These are phyloP conservation scores for Inonotus hispidus DNA, from an alignment of 1,284 basidiomycete species.

Conservation along the genomic window DNA sequence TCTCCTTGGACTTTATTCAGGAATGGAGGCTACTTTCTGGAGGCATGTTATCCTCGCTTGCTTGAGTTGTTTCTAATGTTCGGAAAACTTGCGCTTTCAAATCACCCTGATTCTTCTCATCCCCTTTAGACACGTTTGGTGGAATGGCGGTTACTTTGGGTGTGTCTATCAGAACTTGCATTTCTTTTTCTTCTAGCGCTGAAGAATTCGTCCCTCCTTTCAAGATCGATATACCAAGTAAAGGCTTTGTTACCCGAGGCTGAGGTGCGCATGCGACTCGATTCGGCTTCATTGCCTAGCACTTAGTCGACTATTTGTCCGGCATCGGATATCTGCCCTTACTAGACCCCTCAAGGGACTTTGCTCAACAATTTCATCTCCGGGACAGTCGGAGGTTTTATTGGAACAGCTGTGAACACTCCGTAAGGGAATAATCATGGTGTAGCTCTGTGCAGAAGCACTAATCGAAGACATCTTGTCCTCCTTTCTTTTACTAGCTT, in stretches of 20 bases:
- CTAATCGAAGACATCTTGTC: background rate
- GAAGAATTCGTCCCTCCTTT: background rate
- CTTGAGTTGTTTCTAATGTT: background rate
- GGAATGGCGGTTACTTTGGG: constrained; percentile 95
- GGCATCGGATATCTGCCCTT: background rate
- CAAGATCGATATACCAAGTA: constrained; percentile 77
- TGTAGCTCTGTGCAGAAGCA: background rate
- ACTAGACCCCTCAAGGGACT: constrained; percentile 62
- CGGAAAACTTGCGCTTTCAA: too few relatives aligned
- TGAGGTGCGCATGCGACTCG: constrained; percentile 43
- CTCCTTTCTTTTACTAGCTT: constrained; percentile 36
- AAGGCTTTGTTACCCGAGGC: constrained; percentile 78
- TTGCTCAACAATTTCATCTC: constrained; percentile 92
- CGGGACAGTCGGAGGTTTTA: constrained; percentile 85
- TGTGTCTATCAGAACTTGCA: constrained; percentile 13
- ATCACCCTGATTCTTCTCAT: constrained; percentile 32
- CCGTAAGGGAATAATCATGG: constrained; percentile 39
- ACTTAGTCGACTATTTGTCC: constrained; percentile 8
- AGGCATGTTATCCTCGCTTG: constrained; percentile 39
- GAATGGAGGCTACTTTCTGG: constrained; percentile 97
- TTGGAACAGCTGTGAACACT: constrained; percentile 80
- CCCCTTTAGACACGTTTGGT: constrained; percentile 78
- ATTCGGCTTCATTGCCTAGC: background rate
- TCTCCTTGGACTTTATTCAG: constrained; percentile 79
- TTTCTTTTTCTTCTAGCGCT: constrained; percentile 1